Evolutionary conservation across 257 asterid genomes (phyloP), one percentile per base, ranked within the genome.

Genomic region (Mitragyna speciosa): DNA sequence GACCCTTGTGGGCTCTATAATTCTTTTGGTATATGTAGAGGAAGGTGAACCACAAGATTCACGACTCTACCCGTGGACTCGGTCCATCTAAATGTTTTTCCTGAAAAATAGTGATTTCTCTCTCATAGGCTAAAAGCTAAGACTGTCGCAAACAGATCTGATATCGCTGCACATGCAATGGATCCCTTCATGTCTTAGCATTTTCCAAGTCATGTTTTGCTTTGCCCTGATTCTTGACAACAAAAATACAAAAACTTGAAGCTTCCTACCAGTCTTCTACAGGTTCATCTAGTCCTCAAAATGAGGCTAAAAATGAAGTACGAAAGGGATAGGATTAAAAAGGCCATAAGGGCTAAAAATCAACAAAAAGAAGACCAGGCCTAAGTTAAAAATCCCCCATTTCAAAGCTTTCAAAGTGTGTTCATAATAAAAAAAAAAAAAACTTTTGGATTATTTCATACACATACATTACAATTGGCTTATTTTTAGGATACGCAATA

Each of bases 121-220:
- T 45, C 33, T 78, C 79, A 41, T 66, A 58, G 14, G 58, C 72
- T 63, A 72, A 71, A 75, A 80, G 83, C 64, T 63, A 72, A 78
- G 61, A 63, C 71, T 86, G 63, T 52, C 84, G 82, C 85, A 80
- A 81, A 83, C 76, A 84, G 89, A 89, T 85, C 88, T 83, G 89
- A 76, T 78, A 85, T 68, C 64, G 65, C 82, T 76, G 83, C 64
- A 77, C 70, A 43, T 28, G 31, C 74, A 75, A 63, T 41, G 30
- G 87, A 83, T 87, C 79, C n/a, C 81, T 75, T 81, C 76, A 8
- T 30, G 56, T 75, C 83, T 80, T 82, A 82, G 48, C 80, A 75
- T 81, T 78, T 61, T 77, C 86, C 85, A 87, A 77, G 82, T 83
- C 89, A 73, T 86, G 84, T 86, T 85, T 74, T 82, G 80, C 79